These are phyloP conservation scores for Pichia sporocuriosa DNA, from an alignment of 805 yeast genomes.

Conservation along the genomic window DNA sequence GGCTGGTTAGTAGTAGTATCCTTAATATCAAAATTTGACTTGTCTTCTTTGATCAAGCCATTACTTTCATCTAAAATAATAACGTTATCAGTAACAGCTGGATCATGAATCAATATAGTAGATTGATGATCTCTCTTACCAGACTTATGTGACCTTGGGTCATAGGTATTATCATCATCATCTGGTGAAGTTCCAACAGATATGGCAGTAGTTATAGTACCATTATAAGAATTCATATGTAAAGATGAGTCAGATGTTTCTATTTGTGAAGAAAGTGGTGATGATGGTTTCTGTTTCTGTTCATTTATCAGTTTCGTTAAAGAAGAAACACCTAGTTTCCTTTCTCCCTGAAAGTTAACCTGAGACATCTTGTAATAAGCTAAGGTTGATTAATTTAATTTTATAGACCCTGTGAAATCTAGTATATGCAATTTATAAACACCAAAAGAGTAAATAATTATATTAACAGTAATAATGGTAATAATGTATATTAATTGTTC, in stretches of 20 bases:
- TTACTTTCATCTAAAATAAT: no score
- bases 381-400: not conserved
- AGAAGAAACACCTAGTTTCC: slow-evolving; percentile 25
- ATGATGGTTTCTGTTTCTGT: slow-evolving; percentile 16
- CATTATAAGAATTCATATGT: slow-evolving; percentile 16
- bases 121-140: slow-evolving; percentile 3
- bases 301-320: slow-evolving; percentile 31
- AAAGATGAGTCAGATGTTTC: slow-evolving; percentile 1
- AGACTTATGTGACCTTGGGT: slow-evolving; percentile 8
- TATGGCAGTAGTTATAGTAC: slow-evolving; percentile 29
- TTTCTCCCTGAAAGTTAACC: slow-evolving; percentile 12
- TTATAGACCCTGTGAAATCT: no score
- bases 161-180: slow-evolving; percentile 15
- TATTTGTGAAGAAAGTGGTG: slow-evolving; percentile 14
- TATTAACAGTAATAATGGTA: no score
- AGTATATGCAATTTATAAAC: no score
- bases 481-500: no score
- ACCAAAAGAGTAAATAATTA: no score
- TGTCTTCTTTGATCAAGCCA: no score
- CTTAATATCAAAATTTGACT: not conserved
- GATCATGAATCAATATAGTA: slow-evolving; percentile 1
- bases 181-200: slow-evolving; percentile 30
- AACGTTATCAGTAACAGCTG: no score
- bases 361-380: not conserved
- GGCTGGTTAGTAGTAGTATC: not conserved